Conservation (phyloP, 345 rosid species). For the Populus alba region DNA sequence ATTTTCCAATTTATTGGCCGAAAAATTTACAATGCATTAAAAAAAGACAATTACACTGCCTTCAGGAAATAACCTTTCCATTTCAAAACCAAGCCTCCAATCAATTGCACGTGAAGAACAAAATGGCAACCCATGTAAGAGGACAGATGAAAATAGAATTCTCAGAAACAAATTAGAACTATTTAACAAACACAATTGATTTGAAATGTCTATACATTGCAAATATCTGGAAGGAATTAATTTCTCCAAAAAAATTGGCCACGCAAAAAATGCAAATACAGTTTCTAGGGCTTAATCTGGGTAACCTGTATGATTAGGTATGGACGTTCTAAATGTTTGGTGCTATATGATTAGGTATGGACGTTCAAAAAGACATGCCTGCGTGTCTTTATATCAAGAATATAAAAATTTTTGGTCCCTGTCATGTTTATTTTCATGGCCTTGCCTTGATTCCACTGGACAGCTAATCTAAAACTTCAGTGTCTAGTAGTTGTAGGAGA, state of each 20-base stretch:
- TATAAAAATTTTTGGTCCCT: too few relatives aligned
- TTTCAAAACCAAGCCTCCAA: background rate
- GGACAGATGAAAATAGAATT: background rate
- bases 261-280: too few relatives aligned
- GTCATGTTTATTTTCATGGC: too few relatives aligned
- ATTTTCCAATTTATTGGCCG: background rate
- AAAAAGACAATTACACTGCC: background rate
- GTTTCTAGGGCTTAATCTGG: too few relatives aligned
- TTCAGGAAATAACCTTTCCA: background rate
- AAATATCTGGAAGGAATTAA: background rate
- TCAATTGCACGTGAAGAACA: background rate
- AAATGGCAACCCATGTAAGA: background rate
- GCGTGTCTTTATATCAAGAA: too few relatives aligned
- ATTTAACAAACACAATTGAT: background rate
- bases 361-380: too few relatives aligned
- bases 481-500: background rate
- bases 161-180: background rate
- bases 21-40: too few relatives aligned
- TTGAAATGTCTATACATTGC: background rate
- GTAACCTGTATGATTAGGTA: too few relatives aligned
- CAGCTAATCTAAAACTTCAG: background rate
- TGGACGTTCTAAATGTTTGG: too few relatives aligned
- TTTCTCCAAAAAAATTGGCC: background rate
- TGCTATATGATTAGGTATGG: too few relatives aligned
- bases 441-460: too few relatives aligned